Evolutionary conservation across 176 grass and related monocot genomes (phyloP).

Genomic region (Aegilops tauschii): DNA sequence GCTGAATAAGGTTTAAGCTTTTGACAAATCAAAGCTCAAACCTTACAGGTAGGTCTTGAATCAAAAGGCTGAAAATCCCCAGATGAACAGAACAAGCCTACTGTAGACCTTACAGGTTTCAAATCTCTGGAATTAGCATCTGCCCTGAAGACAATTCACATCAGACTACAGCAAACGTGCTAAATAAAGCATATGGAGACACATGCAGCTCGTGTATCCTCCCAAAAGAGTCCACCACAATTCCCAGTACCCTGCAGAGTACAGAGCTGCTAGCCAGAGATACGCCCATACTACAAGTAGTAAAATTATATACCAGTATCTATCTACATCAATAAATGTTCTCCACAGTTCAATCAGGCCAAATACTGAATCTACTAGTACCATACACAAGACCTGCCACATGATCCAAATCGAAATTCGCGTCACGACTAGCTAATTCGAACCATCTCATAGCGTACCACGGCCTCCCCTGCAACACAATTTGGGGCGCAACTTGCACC

Average conservation of each 20-base stretch:
- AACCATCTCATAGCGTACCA: too few species aligned
- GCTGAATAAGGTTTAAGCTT: too few species aligned
- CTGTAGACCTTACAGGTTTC: too few species aligned
- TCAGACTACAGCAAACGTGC: not conserved
- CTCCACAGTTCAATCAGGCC: not conserved
- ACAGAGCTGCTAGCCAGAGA: not conserved
- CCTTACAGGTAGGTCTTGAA: too few species aligned
- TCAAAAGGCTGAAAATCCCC: too few species aligned
- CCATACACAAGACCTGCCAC: too few species aligned
- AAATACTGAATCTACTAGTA: not conserved
- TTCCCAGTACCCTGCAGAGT: not conserved
- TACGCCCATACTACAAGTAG: not conserved
- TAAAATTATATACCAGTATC: not conserved
- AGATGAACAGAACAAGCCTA: too few species aligned
- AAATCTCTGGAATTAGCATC: constrained; percentile 17
- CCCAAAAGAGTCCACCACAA: not conserved
- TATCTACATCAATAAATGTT: not conserved
- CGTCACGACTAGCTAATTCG: not conserved
- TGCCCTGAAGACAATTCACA: not conserved
- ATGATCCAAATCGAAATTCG: not conserved
- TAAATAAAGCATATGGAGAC: constrained; percentile 6
- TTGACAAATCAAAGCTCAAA: too few species aligned
- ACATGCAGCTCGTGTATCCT: not conserved
- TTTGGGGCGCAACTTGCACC: not conserved
- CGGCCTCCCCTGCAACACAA: not conserved